Percentiles rank a stretch among this genome's conserved stretches.
These are phyloP conservation scores for Liquidambar formosana DNA, from an alignment of 164 flowering plant genomes.

Conservation along the genomic window DNA sequence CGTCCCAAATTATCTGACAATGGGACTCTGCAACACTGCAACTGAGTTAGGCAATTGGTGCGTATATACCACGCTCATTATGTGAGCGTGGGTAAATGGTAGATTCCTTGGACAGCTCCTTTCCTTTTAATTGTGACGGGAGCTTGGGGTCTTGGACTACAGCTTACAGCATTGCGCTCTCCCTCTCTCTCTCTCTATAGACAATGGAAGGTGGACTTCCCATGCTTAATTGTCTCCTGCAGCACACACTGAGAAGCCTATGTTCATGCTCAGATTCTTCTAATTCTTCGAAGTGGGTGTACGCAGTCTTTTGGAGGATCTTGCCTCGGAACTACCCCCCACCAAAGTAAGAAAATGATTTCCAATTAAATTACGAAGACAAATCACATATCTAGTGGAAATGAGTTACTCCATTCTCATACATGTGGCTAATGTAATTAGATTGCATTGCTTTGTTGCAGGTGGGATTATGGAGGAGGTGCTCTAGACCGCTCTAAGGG, in stretches of 20 bases:
- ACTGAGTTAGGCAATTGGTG: too few relatives aligned
- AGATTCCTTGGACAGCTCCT: not conserved
- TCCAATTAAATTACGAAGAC: not conserved
- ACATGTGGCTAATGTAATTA: not conserved
- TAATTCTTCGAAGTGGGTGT: constrained; percentile 67
- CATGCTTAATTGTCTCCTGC: constrained; percentile 67
- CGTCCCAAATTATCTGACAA: too few relatives aligned
- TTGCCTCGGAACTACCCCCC: constrained; percentile 81
- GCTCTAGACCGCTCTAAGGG: constrained; percentile 71
- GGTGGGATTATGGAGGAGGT: constrained; percentile 80
- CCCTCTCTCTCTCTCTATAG: constrained; percentile 24
- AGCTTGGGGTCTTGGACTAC: not conserved
- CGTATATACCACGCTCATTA: not conserved
- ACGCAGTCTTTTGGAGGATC: constrained; percentile 77
- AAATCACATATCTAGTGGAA: too few relatives aligned
- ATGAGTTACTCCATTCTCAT: too few relatives aligned
- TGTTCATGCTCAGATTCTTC: constrained; percentile 49
- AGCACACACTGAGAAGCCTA: constrained; percentile 62
- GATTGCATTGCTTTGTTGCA: constrained; percentile 33
- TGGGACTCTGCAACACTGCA: too few relatives aligned
- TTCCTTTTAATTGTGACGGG: constrained; percentile 20
- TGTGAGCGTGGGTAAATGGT: not conserved
- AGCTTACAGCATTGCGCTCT: constrained; percentile 9
- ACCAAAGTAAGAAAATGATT: constrained; percentile 52
- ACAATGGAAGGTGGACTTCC: constrained; percentile 75